Evolutionary conservation across 2,329 filamentous ascomycete genomes (phyloP), one percentile per base, ranked within the genome.

Genomic region (Colletotrichum horii): DNA sequence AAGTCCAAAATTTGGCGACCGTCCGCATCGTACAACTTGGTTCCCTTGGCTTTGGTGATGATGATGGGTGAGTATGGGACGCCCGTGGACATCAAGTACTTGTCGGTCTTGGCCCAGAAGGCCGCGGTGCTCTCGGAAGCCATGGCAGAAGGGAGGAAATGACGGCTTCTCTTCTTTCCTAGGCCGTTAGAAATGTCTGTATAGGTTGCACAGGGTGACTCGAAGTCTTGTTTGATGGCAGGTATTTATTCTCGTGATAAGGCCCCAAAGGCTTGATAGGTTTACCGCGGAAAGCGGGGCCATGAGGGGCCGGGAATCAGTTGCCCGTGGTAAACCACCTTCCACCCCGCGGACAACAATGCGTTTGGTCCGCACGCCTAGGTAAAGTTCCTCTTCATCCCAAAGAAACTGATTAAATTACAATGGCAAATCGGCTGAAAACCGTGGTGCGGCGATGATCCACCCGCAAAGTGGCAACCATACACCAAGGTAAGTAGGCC

Each of bases 1-100:
- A 88, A 92, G 81, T 92, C 90, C 4, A 92, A 85, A 71, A 91
- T 89, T 60, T 84, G 81, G 16, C 85, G 84, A 22, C 84, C 84
- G 4, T 80, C 77, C 0, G 82, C 80, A 56, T 87, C 86, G 78
- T 88, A 90, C 24, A 91, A 83, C 12, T 83, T 80, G 0, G 85
- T 86, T 11, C 89, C 89, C 60, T 84, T 77, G 15, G 87, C 87
- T 43, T 83, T 84, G 62, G 83, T 86, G 77, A 90, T 87, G 34
- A 90, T 79, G 26, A 83, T 72, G 12, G 79, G 83, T 8, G 79
- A 85, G 80, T 78, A 85, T 75, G 83, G 82, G 1, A 88, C 82
- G 16, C 88, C 84, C 1, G 85, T 88, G 24, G 80, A 78, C 81
- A 88, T 85, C 32, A 87, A 81, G 76, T 87, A 84, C 76, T 83